These are phyloP conservation scores for Juglanconis oblonga DNA, from an alignment of 2,329 filamentous ascomycete genomes.

Conservation along the genomic window DNA sequence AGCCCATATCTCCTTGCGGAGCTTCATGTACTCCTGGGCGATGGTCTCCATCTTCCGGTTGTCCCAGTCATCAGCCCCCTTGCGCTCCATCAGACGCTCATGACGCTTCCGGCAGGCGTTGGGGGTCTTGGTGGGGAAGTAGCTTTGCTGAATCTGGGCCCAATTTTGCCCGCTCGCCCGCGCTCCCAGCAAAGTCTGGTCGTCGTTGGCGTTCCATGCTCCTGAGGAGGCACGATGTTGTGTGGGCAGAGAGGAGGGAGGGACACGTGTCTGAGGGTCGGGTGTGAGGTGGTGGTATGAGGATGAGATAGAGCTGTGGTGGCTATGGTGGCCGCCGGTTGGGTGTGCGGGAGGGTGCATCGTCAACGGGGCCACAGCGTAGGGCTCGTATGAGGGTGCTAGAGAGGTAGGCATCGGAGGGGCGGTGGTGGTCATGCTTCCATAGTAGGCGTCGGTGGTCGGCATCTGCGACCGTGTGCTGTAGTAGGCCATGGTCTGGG, in stretches of 20 bases:
- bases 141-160: slow-evolving; percentile 71
- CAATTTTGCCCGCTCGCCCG: slow-evolving; percentile 77
- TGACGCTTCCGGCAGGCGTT: slow-evolving; percentile 90
- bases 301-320: slow-evolving; percentile 13
- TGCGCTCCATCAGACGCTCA: slow-evolving; percentile 76
- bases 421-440: slow-evolving; percentile 26
- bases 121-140: slow-evolving; percentile 74
- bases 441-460: slow-evolving; percentile 29
- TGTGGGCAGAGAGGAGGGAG: slow-evolving; percentile 30
- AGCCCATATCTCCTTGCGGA: slow-evolving; percentile 80
- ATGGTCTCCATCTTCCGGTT: slow-evolving; percentile 70
- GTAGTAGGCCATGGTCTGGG: slow-evolving; percentile 32
- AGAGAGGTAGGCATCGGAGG: slow-evolving; percentile 26
- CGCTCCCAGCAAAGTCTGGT: slow-evolving; percentile 68
- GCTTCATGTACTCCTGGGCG: slow-evolving; percentile 74
- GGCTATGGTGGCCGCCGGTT: slow-evolving; percentile 26
- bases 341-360: slow-evolving; percentile 23
- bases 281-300: slow-evolving; percentile 38
- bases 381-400: slow-evolving; percentile 30
- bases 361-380: slow-evolving; percentile 31
- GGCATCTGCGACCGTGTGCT: slow-evolving; percentile 19
- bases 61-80: slow-evolving; percentile 75
- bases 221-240: slow-evolving; percentile 57
- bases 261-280: slow-evolving; percentile 29
- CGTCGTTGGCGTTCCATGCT: slow-evolving; percentile 72